Percentiles rank a stretch among this genome's conserved stretches.
These are phyloP conservation scores for Brettanomyces sp. DNA, from an alignment of 805 yeast species.

Conservation along the genomic window DNA sequence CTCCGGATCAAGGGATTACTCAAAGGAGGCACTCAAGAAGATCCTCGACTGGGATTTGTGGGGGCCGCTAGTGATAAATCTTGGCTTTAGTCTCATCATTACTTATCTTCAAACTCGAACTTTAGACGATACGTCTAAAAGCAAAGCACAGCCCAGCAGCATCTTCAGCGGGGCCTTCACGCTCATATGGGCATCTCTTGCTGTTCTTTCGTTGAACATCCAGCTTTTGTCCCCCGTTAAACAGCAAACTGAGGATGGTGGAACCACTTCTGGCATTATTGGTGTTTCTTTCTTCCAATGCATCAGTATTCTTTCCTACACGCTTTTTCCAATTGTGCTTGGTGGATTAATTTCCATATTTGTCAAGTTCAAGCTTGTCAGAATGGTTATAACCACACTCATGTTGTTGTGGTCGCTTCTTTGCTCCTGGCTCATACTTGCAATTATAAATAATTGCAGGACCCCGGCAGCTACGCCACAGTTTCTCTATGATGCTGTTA, in stretches of 20 bases:
- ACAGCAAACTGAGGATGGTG: conserved; percentile 20
- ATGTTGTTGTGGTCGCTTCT: conserved; percentile 43
- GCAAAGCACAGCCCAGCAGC: conserved; percentile 28
- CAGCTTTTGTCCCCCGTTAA: conserved; percentile 44
- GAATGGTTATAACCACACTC: conserved; percentile 31
- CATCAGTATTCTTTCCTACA: conserved; percentile 45
- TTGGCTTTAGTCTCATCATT: conserved; percentile 37
- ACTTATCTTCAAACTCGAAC: conserved; percentile 32
- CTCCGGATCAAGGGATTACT: conserved; percentile 23
- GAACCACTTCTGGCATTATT: conserved; percentile 22
- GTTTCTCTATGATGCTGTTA: conserved; percentile 7
- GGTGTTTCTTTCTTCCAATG: conserved; percentile 47
- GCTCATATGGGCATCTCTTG: conserved; percentile 40
- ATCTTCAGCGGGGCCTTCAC: conserved; percentile 48
- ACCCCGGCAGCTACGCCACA: conserved; percentile 14
- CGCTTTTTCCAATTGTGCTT: conserved; percentile 43
- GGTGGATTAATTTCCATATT: conserved; percentile 39
- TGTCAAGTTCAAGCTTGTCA: conserved; percentile 32
- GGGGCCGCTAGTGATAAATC: conserved; percentile 50
- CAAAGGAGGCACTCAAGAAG: conserved; percentile 24
- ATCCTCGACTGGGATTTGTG: conserved; percentile 53
- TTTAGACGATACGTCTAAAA: conserved; percentile 17
- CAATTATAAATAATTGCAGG: conserved; percentile 31
- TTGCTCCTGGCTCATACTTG: conserved; percentile 41
- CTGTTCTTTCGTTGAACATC: conserved; percentile 41